A percentile compares a stretch with the other conserved stretches of the same genome.
Evolutionary conservation across 106 monocot genomes (phyloP).

Genomic region (Phalaenopsis aphrodite): DNA sequence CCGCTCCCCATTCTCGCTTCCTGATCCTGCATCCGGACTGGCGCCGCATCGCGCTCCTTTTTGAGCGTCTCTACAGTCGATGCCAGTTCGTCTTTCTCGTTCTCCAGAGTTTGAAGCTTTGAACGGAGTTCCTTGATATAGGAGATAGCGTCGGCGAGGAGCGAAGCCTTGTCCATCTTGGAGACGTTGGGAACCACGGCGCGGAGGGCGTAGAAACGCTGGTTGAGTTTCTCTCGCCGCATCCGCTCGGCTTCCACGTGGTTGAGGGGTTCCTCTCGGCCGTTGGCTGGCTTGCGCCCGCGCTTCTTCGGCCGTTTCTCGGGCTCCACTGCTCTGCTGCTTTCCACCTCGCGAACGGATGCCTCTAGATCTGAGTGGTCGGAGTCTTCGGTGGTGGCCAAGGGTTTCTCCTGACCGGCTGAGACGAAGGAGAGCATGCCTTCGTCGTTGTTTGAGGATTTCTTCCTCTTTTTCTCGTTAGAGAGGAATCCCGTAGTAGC

Average conservation of each 20-base stretch:
- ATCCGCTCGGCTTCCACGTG: conserved; percentile 91
- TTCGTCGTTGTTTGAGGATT: conserved; percentile 50
- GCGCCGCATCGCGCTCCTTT: conserved; percentile 18
- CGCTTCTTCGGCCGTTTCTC: conserved; percentile 68
- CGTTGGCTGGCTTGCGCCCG: conserved; percentile 84
- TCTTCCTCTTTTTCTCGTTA: conserved; percentile 32
- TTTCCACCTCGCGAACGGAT: conserved; percentile 65
- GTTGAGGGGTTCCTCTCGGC: conserved; percentile 80
- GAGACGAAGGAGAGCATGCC: conserved; percentile 80
- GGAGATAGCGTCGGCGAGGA: conserved; percentile 77
- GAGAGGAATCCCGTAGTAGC: conserved; percentile 8
- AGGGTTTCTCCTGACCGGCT: conserved; percentile 11
- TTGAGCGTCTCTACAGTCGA: conserved; percentile 36
- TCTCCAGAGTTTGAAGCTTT: conserved; percentile 33
- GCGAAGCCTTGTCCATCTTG: conserved; percentile 96
- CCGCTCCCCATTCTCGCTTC: conserved; percentile 2
- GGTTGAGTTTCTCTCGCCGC: conserved; percentile 92
- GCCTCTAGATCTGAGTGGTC: conserved; percentile 82
- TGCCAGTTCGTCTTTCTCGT: conserved; percentile 34
- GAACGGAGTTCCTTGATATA: conserved; percentile 69
- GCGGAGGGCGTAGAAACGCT: conserved; percentile 85
- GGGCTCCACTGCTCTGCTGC: conserved; percentile 33
- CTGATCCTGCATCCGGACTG: not conserved
- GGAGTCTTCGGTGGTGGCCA: conserved; percentile 26
- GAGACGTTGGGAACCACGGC: conserved; percentile 94